phyloP scores from a whole-genome alignment of 495 filamentous ascomycete species.

The Aspergillus steynii region DNA sequence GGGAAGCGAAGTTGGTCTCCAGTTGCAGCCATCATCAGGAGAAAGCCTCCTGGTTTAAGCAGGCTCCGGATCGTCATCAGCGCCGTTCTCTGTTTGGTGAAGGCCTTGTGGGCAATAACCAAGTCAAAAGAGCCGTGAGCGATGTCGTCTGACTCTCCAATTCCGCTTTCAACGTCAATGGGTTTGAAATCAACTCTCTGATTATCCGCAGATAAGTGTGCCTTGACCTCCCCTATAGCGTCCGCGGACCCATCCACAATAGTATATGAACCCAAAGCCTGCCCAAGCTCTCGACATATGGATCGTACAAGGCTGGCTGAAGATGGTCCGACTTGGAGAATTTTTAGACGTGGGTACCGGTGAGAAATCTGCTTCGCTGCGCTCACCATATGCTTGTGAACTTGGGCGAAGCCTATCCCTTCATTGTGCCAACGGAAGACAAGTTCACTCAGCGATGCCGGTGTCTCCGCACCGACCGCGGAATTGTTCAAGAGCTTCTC shows the following conservation, averaged over 20 bases:
- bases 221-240: not conserved
- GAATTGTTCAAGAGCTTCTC: too few species aligned
- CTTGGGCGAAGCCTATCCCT: not conserved
- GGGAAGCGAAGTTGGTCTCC: not conserved
- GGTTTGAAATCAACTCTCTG: too few species aligned
- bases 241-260: not conserved
- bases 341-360: not conserved
- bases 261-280: not conserved
- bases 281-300: too few species aligned
- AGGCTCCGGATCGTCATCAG: not conserved
- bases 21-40: conserved; percentile 2
- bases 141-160: not conserved
- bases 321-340: conserved; percentile 4
- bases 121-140: not conserved
- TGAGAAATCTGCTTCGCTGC: conserved; percentile 8
- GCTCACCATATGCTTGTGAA: not conserved
- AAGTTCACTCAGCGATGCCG: too few species aligned
- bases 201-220: not conserved
- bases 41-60: not conserved
- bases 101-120: not conserved
- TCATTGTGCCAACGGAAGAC: conserved; percentile 1
- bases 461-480: too few species aligned
- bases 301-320: not conserved
- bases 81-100: not conserved
- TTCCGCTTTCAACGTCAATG: too few species aligned